Percentiles rank a stretch among this genome's conserved stretches.
phyloP scores from a whole-genome alignment of 352 stramenopile genomes.

The Globisporangium nunn region DNA sequence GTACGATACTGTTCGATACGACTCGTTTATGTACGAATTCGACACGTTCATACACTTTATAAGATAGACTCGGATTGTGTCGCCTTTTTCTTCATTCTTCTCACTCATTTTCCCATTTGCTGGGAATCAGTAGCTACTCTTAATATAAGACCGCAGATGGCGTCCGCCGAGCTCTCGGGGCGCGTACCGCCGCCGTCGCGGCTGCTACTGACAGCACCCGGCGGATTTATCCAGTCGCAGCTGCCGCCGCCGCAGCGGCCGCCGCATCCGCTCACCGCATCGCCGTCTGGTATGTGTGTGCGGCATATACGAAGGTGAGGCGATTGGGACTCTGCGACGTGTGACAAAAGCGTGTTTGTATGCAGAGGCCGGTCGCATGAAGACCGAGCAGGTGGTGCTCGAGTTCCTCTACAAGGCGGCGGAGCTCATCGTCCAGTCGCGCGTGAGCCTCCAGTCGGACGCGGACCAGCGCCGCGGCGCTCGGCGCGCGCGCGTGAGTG shows the following conservation, averaged over 20 bases:
- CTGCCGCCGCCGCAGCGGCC: background rate
- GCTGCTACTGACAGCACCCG: too few species aligned
- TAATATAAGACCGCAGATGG: too few species aligned
- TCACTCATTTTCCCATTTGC: too few species aligned
- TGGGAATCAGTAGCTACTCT: too few species aligned
- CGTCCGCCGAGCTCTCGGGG: too few species aligned
- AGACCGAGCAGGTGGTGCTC: slow-evolving; percentile 81
- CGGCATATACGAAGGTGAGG: background rate
- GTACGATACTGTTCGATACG: too few species aligned
- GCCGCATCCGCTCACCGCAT: background rate
- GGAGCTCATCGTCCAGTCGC: slow-evolving; percentile 77
- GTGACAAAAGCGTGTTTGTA: background rate
- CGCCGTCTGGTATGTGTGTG: background rate
- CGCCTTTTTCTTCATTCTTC: too few species aligned
- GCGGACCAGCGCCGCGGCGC: slow-evolving; percentile 29
- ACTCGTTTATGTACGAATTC: too few species aligned
- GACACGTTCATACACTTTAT: too few species aligned
- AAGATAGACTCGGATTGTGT: too few species aligned
- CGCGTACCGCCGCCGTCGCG: too few species aligned
- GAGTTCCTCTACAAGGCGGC: slow-evolving; percentile 81
- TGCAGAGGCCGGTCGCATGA: slow-evolving; percentile 44
- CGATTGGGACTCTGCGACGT: background rate
- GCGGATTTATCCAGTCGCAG: background rate
- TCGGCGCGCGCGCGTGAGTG: slow-evolving; percentile 53
- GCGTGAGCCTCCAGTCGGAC: slow-evolving; percentile 60